Conservation (phyloP, 352 stramenopile species). For the Globisporangium heterothallicum region DNA sequence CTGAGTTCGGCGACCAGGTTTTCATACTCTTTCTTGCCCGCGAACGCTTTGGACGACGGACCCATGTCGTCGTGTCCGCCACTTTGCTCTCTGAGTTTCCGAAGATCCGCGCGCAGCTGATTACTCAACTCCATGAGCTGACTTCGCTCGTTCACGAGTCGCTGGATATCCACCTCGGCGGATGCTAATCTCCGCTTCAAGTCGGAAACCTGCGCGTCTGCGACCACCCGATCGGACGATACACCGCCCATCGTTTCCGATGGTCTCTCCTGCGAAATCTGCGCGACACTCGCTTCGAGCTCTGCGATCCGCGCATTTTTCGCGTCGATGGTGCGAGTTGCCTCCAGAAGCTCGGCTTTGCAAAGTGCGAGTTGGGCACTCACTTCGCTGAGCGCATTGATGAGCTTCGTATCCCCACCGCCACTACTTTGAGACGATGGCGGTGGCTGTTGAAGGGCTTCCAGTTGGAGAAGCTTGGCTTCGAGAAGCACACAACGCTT, state of each 20-base stretch:
- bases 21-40: constrained; percentile 68
- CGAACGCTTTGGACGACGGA: constrained; percentile 36
- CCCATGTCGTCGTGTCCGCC: not conserved
- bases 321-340: constrained; percentile 29
- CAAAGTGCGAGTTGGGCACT: constrained; percentile 30
- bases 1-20: constrained; percentile 64
- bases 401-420: not conserved
- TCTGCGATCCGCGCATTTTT: constrained; percentile 42
- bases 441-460: constrained; percentile 5
- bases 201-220: constrained; percentile 29
- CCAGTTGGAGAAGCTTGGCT: constrained; percentile 27
- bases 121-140: constrained; percentile 83
- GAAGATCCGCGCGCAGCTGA: constrained; percentile 57
- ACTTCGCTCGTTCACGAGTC: constrained; percentile 53
- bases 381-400: constrained; percentile 5
- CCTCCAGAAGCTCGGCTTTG: constrained; percentile 37
- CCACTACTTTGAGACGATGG: not conserved
- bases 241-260: not conserved
- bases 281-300: constrained; percentile 23
- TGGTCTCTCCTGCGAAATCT: constrained; percentile 19
- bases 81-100: constrained; percentile 31
- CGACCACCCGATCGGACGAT: constrained; percentile 12
- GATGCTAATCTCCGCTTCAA: constrained; percentile 37
- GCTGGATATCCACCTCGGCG: constrained; percentile 55
- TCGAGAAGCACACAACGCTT: constrained; percentile 39